These are phyloP conservation scores for Thalassiosira livingstoniorum DNA, from an alignment of 352 stramenopile genomes.

Conservation along the genomic window DNA sequence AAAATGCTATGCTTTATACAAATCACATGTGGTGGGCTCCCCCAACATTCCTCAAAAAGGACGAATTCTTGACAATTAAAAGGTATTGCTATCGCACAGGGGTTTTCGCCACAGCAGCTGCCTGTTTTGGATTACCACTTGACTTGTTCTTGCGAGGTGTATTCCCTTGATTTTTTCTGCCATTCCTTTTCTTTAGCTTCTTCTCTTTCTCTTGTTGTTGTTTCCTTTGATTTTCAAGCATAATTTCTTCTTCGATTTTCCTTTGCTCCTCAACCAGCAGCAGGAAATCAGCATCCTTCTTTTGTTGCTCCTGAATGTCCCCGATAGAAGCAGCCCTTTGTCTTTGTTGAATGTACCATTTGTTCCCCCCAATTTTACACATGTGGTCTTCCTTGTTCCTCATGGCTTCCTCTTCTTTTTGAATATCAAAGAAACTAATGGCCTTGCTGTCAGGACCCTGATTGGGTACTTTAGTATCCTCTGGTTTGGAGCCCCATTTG, in stretches of 20 bases:
- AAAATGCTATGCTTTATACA: no score
- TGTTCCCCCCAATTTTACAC: slow-evolving; percentile 58
- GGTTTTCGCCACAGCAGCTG: no score
- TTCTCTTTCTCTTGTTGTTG: slow-evolving; percentile 10
- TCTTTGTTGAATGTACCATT: slow-evolving; percentile 79
- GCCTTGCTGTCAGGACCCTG: slow-evolving; percentile 1
- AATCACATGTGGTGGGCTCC: no score
- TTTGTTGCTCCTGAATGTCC: slow-evolving; percentile 74
- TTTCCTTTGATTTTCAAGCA: slow-evolving; percentile 19
- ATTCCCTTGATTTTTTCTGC: background rate
- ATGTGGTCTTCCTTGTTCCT: slow-evolving; percentile 68
- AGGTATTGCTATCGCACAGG: no score
- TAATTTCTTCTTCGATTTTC: slow-evolving; percentile 69
- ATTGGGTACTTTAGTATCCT: background rate
- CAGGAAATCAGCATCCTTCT: slow-evolving; percentile 64
- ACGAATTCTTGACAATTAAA: no score
- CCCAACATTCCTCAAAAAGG: no score
- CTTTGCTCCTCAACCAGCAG: slow-evolving; percentile 79
- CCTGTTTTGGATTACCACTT: background rate
- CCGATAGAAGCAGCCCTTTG: slow-evolving; percentile 79
- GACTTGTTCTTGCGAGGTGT: background rate
- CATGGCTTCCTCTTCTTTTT: slow-evolving; percentile 76
- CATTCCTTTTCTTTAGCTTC: slow-evolving; percentile 1
- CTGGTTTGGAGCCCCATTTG: slow-evolving; percentile 38
- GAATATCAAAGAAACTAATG: slow-evolving; percentile 76